phyloP scores from a whole-genome alignment of 2,329 filamentous ascomycete genomes.

The Chaetomium strumarium region DNA sequence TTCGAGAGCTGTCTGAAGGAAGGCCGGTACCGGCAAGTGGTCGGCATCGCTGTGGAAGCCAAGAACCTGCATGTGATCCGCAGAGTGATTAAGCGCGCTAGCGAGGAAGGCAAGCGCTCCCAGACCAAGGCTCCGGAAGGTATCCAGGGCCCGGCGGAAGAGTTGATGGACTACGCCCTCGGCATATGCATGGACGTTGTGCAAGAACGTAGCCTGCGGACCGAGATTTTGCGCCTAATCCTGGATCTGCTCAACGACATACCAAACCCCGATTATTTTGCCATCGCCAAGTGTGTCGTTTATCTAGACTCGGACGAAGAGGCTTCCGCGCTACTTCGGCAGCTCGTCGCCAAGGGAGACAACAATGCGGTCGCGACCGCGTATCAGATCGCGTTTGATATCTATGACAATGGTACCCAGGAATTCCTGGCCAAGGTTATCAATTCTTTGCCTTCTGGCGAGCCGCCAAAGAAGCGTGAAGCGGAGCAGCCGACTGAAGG shows the following conservation, averaged over 20 bases:
- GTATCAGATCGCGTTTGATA: conserved; percentile 95
- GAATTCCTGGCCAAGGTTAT: conserved; percentile 91
- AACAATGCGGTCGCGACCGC: conserved; percentile 74
- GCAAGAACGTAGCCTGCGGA: conserved; percentile 81
- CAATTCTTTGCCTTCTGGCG: conserved; percentile 62
- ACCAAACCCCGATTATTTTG: conserved; percentile 90
- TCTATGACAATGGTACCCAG: conserved; percentile 97
- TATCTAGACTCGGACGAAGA: conserved; percentile 90
- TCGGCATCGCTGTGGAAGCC: conserved; percentile 93
- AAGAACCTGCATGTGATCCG: conserved; percentile 85
- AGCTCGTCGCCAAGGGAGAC: conserved; percentile 75
- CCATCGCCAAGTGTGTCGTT: conserved; percentile 95
- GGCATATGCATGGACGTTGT: conserved; percentile 97
- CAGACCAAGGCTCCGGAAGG: conserved; percentile 53
- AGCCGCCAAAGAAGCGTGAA: conserved; percentile 38
- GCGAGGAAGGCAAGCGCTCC: conserved; percentile 70
- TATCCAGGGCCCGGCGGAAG: conserved; percentile 63
- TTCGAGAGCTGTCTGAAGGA: conserved; percentile 86
- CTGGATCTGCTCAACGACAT: conserved; percentile 94
- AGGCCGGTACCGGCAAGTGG: conserved; percentile 88
- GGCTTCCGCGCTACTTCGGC: conserved; percentile 77
- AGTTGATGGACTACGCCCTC: conserved; percentile 93
- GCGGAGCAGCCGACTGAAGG: conserved; percentile 40
- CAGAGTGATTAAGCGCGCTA: conserved; percentile 82
- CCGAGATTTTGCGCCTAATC: conserved; percentile 80